Conservation (phyloP, 805 yeast species). For the Metschnikowia santaceciliae region DNA sequence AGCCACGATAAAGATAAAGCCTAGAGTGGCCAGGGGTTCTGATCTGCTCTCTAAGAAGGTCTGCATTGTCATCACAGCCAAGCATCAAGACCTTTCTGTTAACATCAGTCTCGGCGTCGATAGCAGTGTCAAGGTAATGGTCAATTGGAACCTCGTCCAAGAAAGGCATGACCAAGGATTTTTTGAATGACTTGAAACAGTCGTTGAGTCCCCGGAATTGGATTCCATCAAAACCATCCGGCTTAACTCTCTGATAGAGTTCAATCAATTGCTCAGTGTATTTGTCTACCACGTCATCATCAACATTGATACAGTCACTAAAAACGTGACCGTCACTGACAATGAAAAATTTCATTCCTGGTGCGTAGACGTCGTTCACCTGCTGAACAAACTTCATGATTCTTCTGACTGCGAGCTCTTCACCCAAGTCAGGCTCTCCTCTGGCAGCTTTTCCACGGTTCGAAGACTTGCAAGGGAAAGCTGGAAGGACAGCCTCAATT, state of each 20-base stretch:
- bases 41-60: conserved; percentile 31
- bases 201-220: conserved; percentile 34
- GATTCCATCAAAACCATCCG: conserved; percentile 25
- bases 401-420: conserved; percentile 31
- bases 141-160: conserved; percentile 23
- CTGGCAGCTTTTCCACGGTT: conserved; percentile 50
- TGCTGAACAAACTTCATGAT: conserved; percentile 28
- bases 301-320: conserved; percentile 60
- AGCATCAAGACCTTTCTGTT: conserved; percentile 34
- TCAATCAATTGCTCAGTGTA: conserved; percentile 44
- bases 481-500: conserved; percentile 58
- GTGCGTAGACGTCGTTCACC: conserved; percentile 41
- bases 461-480: conserved; percentile 64
- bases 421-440: conserved; percentile 51
- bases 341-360: conserved; percentile 53
- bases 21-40: conserved; percentile 46
- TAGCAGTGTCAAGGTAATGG: conserved; percentile 31
- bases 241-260: conserved; percentile 37
- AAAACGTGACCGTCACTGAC: conserved; percentile 66
- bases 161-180: conserved; percentile 12
- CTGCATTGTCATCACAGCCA: conserved; percentile 38
- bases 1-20: conserved; percentile 51
- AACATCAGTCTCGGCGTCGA: conserved; percentile 31
- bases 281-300: conserved; percentile 48
- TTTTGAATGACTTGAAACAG: conserved; percentile 24